Evolutionary conservation across 371 early-diverging fungal genomes (phyloP), one percentile per base, ranked within the genome.

Genomic region (Mucor ambiguus): DNA sequence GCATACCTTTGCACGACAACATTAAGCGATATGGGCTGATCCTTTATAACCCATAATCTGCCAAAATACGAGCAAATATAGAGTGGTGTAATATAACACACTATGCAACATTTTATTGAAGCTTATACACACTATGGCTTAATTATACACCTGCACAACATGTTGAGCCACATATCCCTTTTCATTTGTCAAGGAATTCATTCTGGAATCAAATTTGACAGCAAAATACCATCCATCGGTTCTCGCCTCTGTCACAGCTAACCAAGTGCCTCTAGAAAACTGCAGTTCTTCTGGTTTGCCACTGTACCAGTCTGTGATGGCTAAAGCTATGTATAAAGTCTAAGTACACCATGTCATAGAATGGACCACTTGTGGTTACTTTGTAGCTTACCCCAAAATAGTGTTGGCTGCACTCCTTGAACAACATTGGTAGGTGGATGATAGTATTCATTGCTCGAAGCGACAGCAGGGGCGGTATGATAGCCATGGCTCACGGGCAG

Each of bases 171-270:
- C 77, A 64, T 69, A 79, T 2, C 80, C 80, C 44, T 65, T 63
- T 58, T 70, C 70, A 43, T 72, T 71, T 28, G 66, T 63, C 16
- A 79, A 54, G 2, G 58, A 28, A 32, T 68, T 66, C 8, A 59
- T 48, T 49, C 64, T 59, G 4, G 79, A 72, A 57, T 86, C 87
- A 63, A 82, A 81, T 30, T 87, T 76, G 55, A 87, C 82, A 26
- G 90, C 93, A 22, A 86, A 87, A 91, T 91, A 92, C 92, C 92
- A 92, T n/a, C 68, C 68, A 9, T 90, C 91, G 44, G 87, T 85
- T 24, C 82, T 80, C 1, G 83, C 80, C 20, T 85, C 84, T 1
- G 78, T 78, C 0, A 89, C 72, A 0, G 91, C 92, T 18, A 97
- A 73, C 58, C 93, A 75, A 58, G 92, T 88, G 6, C 93, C 93